Base-by-base conservation (phyloP, 257 asterid genomes). In the Anisodus acutangulus region DNA sequence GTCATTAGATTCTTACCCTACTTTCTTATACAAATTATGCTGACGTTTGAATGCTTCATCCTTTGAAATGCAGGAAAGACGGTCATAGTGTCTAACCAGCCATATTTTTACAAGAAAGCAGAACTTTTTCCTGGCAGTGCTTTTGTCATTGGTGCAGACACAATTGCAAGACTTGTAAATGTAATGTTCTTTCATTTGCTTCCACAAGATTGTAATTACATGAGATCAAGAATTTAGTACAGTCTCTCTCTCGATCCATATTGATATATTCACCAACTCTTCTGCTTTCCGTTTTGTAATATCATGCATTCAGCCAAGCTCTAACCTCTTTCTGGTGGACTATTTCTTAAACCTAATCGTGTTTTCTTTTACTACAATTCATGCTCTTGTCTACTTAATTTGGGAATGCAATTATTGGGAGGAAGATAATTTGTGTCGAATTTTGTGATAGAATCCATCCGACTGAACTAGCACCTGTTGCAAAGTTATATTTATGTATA, bases 71-170 rank as follows among this genome's bases (percentile, higher is more conserved):
- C 97, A 95, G 99, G 97, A 85, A 94, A 92, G 89, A 91, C 98
- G 1, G 88, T 93, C 83, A 94, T 96, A 86, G 86, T 96, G 47
- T 96, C 99, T 81, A 96, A 94, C 89, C 99, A 96, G 91, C 99
- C 99, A 64, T 94, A 90, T 85, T 94, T 94, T 69, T 94, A 92
- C 97, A 93, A 92, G 95, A 94, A 96, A 92, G 94, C 98, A 8
- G 97, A 94, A 85, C 92, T 96, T 80, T 96, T 94, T 82, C 98
- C 98, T 70, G 99, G 98, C 17, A 94, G 99, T 78, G 94, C 97
- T 53, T 96, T 96, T 64, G 98, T 96, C 39, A 91, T 94, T 84
- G 98, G 98, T 66, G 98, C 88, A 4, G 99, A 94, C 88, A 96
- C 98, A 88, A 98, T 92, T 58, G 95, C 81, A 49, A 92, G 99